Conservation (phyloP, 371 early-diverging fungal species). For the Batkoa obscura region DNA sequence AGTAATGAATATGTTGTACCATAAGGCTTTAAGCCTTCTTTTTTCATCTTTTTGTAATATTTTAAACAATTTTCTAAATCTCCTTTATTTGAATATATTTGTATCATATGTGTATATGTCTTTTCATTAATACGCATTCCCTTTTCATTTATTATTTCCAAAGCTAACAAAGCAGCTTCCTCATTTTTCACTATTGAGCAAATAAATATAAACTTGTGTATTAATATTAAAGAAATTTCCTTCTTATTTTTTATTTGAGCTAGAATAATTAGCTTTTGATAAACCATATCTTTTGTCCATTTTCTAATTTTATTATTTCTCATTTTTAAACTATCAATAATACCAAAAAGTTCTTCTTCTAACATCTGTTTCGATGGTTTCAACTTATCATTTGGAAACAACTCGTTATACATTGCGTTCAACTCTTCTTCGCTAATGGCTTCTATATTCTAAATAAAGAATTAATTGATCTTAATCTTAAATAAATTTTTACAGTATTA, state of each 20-base stretch:
- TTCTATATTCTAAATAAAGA: conserved; percentile 24
- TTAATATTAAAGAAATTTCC: neutral
- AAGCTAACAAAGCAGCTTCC: neutral
- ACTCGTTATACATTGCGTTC: neutral
- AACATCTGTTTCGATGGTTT: conserved; percentile 15
- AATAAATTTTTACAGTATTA: conserved; percentile 34
- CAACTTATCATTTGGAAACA: neutral
- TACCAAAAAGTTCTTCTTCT: no score
- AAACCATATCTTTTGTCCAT: neutral
- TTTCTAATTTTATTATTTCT: neutral
- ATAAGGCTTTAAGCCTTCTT: conserved; percentile 27
- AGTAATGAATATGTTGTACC: conserved; percentile 40
- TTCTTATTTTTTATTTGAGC: neutral
- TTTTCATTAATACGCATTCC: conserved; percentile 38
- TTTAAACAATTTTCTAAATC: conserved; percentile 34
- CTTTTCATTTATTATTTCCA: conserved; percentile 14
- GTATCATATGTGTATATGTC: conserved; percentile 53
- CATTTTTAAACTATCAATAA: neutral
- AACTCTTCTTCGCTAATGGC: neutral
- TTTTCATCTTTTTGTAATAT: conserved; percentile 25
- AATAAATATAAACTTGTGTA: neutral
- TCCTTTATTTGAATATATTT: conserved; percentile 51
- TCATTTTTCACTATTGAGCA: neutral
- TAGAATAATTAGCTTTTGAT: neutral
- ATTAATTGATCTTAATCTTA: conserved; percentile 62